These are phyloP conservation scores for Diatrype stigma DNA, from an alignment of 2,329 filamentous ascomycete genomes.

Conservation along the genomic window DNA sequence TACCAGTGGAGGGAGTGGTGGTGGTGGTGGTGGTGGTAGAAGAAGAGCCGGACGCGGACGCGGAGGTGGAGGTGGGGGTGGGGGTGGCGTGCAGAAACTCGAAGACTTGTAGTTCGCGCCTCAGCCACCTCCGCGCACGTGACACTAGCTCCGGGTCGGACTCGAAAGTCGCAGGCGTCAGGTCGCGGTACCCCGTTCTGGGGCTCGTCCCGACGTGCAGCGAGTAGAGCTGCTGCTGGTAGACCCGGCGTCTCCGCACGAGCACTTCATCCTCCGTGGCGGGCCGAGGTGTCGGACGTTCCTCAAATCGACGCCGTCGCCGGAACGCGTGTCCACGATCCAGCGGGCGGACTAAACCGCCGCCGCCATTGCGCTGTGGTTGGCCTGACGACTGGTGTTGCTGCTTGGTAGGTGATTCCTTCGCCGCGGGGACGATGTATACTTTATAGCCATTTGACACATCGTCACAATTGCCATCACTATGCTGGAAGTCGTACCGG, in stretches of 20 bases:
- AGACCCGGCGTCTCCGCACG: slow-evolving; percentile 65
- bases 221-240: slow-evolving; percentile 68
- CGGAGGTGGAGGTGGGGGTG: slow-evolving; percentile 5
- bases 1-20: too few species aligned
- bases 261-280: slow-evolving; percentile 35
- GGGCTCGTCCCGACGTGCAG: slow-evolving; percentile 79
- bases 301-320: slow-evolving; percentile 11
- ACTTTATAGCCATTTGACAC: slow-evolving; percentile 48
- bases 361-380: background rate
- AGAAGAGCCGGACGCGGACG: too few species aligned
- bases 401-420: slow-evolving; percentile 3
- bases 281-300: slow-evolving; percentile 13
- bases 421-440: slow-evolving; percentile 45
- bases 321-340: background rate
- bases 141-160: slow-evolving; percentile 64
- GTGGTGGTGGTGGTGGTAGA: too few species aligned
- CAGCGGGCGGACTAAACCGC: background rate
- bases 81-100: slow-evolving; percentile 54
- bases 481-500: slow-evolving; percentile 55
- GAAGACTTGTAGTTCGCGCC: slow-evolving; percentile 81
- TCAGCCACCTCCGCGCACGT: slow-evolving; percentile 74
- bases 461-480: slow-evolving; percentile 22
- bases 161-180: slow-evolving; percentile 64
- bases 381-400: background rate
- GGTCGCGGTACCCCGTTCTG: slow-evolving; percentile 69